phyloP scores from a whole-genome alignment of 73 alveolate species.

The Stentor coeruleus region DNA sequence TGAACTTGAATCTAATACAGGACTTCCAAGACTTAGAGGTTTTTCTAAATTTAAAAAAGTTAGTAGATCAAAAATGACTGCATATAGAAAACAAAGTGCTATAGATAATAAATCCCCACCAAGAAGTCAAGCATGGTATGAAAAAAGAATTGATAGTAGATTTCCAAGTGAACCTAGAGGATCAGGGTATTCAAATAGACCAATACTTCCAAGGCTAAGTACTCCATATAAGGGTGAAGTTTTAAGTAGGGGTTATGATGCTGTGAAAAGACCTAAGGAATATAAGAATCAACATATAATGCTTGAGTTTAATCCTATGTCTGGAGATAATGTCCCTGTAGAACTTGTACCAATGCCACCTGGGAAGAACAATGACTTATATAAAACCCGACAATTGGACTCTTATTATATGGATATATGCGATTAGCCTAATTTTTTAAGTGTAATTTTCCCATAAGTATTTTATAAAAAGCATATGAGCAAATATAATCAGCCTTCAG shows the following conservation, averaged over 20 bases:
- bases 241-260: neutral
- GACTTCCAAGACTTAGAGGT: neutral
- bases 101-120: neutral
- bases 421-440: neutral
- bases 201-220: neutral
- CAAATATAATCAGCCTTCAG: neutral
- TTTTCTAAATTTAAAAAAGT: neutral
- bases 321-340: conserved; percentile 1
- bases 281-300: neutral
- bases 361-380: neutral
- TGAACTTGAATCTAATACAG: neutral
- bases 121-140: neutral
- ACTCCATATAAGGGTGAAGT: neutral
- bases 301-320: neutral
- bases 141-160: neutral
- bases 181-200: neutral
- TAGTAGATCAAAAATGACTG: neutral
- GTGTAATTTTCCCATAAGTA: neutral
- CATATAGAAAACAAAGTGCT: neutral
- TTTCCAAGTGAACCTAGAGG: conserved; percentile 19
- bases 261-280: neutral
- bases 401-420: neutral
- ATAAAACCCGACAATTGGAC: neutral
- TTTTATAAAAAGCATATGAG: neutral
- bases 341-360: conserved; percentile 17